Conservation (phyloP, 257 asterid genomes). For the Fraxinus americana region DNA sequence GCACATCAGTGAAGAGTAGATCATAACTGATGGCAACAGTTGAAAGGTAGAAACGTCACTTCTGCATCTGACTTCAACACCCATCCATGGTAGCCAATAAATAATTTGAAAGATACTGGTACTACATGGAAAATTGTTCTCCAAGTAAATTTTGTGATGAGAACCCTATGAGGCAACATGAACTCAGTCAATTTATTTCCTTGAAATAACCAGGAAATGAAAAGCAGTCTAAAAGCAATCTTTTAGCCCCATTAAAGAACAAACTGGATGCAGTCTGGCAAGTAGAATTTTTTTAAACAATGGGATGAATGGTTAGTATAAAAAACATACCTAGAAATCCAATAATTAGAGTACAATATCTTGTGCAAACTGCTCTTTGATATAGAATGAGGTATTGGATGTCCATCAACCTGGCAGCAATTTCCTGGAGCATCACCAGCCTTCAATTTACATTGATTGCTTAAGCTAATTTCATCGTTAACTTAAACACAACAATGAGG, state of each 20-base stretch:
- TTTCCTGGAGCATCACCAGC: conserved; percentile 4
- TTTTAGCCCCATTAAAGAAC: not conserved
- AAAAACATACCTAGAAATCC: not conserved
- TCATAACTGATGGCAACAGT: not conserved
- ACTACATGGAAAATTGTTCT: not conserved
- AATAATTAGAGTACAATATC: not conserved
- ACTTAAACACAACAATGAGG: not conserved
- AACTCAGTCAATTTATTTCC: not conserved
- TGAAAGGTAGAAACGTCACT: not conserved
- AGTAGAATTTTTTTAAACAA: not conserved
- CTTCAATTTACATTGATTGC: not conserved
- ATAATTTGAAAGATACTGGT: not conserved
- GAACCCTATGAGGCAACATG: not conserved
- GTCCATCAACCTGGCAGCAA: not conserved
- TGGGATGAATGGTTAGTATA: not conserved
- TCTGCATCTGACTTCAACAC: conserved; percentile 3
- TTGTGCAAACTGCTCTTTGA: not conserved
- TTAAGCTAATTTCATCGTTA: not conserved
- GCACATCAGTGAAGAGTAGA: not conserved
- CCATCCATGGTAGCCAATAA: not conserved
- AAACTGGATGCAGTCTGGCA: not conserved
- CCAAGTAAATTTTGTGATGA: not conserved
- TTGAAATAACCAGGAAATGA: not conserved
- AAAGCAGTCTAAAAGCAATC: not conserved
- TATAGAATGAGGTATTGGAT: not conserved